These are phyloP conservation scores for Lasiosphaeria miniovina DNA, from an alignment of 495 filamentous ascomycete genomes.

Conservation along the genomic window DNA sequence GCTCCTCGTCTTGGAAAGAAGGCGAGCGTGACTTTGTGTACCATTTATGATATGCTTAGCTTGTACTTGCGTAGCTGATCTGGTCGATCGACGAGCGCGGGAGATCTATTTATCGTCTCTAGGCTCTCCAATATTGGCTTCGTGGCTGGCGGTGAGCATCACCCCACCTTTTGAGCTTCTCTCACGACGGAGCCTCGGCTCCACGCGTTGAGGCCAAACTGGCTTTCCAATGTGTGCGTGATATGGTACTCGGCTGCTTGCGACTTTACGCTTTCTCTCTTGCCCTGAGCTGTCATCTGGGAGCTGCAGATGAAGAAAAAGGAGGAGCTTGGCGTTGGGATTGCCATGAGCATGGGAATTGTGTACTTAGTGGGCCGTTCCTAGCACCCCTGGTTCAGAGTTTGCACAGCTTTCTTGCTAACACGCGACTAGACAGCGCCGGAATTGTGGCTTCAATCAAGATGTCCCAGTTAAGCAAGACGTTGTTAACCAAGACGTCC, in stretches of 20 bases:
- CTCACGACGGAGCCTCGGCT: no score
- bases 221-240: not conserved
- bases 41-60: no score
- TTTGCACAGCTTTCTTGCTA: not conserved
- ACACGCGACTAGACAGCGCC: conserved; percentile 10
- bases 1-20: no score
- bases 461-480: no score
- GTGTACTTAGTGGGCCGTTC: conserved; percentile 1
- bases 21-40: no score
- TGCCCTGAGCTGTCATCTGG: conserved; percentile 31
- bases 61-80: no score
- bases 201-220: no score
- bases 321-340: conserved; percentile 31
- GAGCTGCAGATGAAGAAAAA: conserved; percentile 27
- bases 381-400: not conserved
- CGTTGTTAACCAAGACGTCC: not conserved
- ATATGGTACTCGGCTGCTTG: conserved; percentile 27
- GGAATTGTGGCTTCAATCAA: conserved; percentile 22
- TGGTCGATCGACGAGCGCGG: no score
- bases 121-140: not conserved
- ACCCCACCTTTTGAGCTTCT: no score
- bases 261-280: conserved; percentile 29
- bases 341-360: conserved; percentile 38
- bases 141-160: conserved; percentile 1
- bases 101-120: no score